Conservation (phyloP, 305 asterid genomes). For the Salvia sclarea region DNA sequence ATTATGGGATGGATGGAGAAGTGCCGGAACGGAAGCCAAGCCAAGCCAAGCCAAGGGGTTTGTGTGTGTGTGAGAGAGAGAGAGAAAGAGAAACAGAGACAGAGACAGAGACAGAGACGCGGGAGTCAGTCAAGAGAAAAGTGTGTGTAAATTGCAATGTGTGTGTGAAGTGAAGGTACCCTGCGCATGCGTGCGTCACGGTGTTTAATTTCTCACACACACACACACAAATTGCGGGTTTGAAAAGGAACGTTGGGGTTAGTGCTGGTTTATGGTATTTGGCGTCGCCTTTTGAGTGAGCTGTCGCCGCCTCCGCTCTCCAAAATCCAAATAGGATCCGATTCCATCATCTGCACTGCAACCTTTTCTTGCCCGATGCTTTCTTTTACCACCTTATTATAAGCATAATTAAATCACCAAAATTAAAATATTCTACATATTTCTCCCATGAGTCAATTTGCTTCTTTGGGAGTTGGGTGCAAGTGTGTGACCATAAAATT, state of each 20-base stretch:
- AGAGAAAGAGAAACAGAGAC: slow-evolving; percentile 6
- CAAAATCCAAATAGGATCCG: neutral
- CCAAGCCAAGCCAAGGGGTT: too few relatives aligned
- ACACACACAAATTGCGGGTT: slow-evolving; percentile 24
- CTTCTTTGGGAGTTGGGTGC: neutral
- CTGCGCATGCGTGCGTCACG: slow-evolving; percentile 29
- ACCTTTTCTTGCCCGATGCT: neutral
- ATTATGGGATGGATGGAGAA: slow-evolving; percentile 27
- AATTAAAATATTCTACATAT: too few relatives aligned
- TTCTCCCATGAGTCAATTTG: neutral
- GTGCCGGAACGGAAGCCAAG: slow-evolving; percentile 25
- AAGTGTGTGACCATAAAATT: neutral
- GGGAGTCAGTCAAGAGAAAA: slow-evolving; percentile 27
- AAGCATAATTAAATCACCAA: neutral
- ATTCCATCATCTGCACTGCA: neutral
- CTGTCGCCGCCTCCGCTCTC: slow-evolving; percentile 23
- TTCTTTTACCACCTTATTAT: neutral
- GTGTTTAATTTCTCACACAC: slow-evolving; percentile 6
- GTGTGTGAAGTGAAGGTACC: neutral
- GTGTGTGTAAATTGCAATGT: neutral
- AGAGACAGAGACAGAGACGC: slow-evolving; percentile 30
- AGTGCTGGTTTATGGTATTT: slow-evolving; percentile 19
- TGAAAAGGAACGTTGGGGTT: slow-evolving; percentile 24
- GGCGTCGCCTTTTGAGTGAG: slow-evolving; percentile 24
- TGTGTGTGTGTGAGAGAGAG: slow-evolving; percentile 15